Conservation (phyloP, 2,329 filamentous ascomycete species). For the Colletotrichum brevisporum region DNA sequence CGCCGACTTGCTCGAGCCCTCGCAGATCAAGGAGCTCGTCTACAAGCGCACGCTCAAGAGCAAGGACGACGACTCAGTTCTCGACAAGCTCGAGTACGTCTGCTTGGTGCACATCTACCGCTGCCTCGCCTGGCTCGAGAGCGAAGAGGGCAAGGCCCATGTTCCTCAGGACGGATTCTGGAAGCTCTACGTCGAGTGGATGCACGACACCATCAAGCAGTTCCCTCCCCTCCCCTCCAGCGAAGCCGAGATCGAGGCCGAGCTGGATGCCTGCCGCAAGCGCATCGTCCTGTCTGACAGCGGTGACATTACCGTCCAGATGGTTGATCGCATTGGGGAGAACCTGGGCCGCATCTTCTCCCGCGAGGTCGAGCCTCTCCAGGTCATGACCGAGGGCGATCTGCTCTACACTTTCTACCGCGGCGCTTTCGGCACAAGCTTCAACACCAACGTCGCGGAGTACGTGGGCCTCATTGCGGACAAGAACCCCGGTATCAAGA, state of each 20-base stretch:
- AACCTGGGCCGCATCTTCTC: constrained; percentile 49
- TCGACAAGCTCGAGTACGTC: constrained; percentile 36
- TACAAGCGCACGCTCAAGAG: constrained; percentile 35
- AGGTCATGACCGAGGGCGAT: constrained; percentile 53
- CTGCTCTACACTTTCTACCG: constrained; percentile 53
- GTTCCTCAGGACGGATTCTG: constrained; percentile 32
- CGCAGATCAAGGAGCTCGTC: constrained; percentile 31
- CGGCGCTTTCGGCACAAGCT: constrained; percentile 32
- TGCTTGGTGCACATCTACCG: constrained; percentile 34
- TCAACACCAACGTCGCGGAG: constrained; percentile 35
- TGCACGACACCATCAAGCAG: constrained; percentile 29
- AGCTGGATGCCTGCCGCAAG: constrained; percentile 25
- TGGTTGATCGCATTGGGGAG: constrained; percentile 32
- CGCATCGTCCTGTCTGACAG: constrained; percentile 32
- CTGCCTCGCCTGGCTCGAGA: constrained; percentile 31
- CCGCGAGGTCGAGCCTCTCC: constrained; percentile 51
- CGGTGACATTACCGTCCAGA: constrained; percentile 32
- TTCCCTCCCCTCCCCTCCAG: constrained; percentile 21
- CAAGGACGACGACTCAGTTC: constrained; percentile 34
- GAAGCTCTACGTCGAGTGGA: constrained; percentile 33
- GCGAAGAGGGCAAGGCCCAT: constrained; percentile 17
- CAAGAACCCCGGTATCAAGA: constrained; percentile 43
- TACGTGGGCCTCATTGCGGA: constrained; percentile 42
- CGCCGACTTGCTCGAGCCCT: constrained; percentile 29
- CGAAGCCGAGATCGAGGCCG: constrained; percentile 20